Evolutionary conservation across 23 red algal species (phyloP), one percentile per base, ranked within the genome.

Genomic region (Gracilaria gracilis): DNA sequence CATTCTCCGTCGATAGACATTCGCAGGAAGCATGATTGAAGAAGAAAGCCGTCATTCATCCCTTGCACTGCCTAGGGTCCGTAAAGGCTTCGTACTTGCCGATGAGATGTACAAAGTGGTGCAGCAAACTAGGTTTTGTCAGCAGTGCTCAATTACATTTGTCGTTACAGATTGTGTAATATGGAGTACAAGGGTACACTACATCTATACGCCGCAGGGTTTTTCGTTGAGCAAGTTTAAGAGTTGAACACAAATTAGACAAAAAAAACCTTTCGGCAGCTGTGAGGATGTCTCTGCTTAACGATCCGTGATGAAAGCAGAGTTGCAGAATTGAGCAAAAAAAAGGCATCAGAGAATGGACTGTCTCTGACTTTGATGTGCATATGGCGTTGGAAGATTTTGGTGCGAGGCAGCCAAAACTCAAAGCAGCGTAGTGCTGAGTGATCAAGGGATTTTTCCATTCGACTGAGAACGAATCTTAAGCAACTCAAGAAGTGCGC

Each of bases 241-340:
- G 64, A 34, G 31, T 28, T 69, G 11, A 37, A 69, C 33, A 36
- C 64, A 37, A 69, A 37, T 69, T 69, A 37, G 33, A 69, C 64
- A 69, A 69, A 69, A 69, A 69, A 69, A 69, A 36, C 64, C 64
- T 28, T 69, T 69, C 64, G 19, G 9, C 15, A 24, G 61, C 61
- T 65, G 9, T 14, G 64, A 69, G 19, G 33, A 20, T 69, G 37
- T 19, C 33, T 37, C 64, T 69, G 27, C 64, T 36, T 32, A 9
- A 20, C 14, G 11, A 9, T 4, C 32, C 32, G 32, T 36, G 16
- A 69, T 9, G 64, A 36, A 34, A 32, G 3, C 3, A 69, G 9
- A 69, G 15, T 36, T 55, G 19, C 19, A 17, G 64, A 69, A 69
- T 69, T 69, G 33, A 37, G 32, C 32, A 37, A 7, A 36, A 20